Conservation (phyloP, 129 eudicot species). For the Ambrosia artemisiifolia region DNA sequence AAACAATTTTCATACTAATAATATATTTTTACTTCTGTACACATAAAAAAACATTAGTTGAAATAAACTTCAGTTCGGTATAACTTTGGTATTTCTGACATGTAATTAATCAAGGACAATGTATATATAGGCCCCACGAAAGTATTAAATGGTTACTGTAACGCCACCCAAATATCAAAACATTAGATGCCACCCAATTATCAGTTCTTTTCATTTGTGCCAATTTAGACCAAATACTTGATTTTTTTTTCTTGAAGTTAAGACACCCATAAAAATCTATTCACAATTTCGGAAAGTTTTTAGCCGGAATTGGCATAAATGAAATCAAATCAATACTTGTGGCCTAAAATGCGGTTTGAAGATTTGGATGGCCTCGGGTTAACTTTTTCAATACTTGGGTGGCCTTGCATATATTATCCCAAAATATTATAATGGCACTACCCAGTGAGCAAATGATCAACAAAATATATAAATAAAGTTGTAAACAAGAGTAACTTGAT, state of each 20-base stretch:
- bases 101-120: neutral
- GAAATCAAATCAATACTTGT: neutral
- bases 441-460: neutral
- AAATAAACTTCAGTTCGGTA: neutral
- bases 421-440: neutral
- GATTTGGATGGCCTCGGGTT: neutral
- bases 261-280: no score
- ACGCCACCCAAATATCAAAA: no score
- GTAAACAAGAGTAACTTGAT: neutral
- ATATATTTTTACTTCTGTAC: neutral
- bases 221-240: neutral
- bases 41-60: neutral
- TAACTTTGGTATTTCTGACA: neutral
- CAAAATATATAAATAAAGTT: neutral
- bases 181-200: neutral
- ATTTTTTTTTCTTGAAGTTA: neutral
- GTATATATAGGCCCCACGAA: neutral
- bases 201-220: neutral
- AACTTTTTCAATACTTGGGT: neutral
- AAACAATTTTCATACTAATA: constrained; percentile 16
- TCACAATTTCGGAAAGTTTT: neutral
- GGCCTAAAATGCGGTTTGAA: neutral
- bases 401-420: neutral
- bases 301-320: neutral
- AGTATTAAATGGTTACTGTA: neutral